Percentiles rank a stretch among this genome's conserved stretches.
These are phyloP conservation scores for Sungouiella thailandica DNA, from an alignment of 805 yeast genomes.

Conservation along the genomic window DNA sequence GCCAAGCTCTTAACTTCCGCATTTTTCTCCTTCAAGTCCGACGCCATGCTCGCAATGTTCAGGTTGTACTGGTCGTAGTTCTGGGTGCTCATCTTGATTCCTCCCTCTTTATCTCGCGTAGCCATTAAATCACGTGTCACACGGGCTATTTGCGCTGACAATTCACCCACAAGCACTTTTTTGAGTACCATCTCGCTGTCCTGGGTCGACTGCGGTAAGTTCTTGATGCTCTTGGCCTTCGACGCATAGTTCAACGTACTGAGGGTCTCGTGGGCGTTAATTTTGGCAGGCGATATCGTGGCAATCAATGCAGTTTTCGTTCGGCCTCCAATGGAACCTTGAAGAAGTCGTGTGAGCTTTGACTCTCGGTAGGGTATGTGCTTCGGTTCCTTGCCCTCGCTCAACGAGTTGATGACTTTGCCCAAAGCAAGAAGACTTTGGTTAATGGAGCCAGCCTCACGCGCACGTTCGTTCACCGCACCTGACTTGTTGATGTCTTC, in stretches of 20 bases:
- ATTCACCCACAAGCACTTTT: slow-evolving; percentile 49
- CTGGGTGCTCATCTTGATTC: slow-evolving; percentile 56
- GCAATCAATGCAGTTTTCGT: slow-evolving; percentile 86
- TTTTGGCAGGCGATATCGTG: slow-evolving; percentile 77
- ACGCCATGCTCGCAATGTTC: slow-evolving; percentile 7
- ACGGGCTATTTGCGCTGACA: slow-evolving; percentile 49
- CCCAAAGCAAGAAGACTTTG: slow-evolving; percentile 86
- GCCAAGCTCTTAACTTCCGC: slow-evolving; percentile 4
- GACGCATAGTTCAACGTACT: slow-evolving; percentile 86
- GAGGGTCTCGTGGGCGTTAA: slow-evolving; percentile 73
- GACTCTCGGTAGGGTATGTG: slow-evolving; percentile 88
- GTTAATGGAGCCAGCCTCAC: slow-evolving; percentile 91
- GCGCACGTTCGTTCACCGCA: slow-evolving; percentile 77
- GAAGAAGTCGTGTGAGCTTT: slow-evolving; percentile 66
- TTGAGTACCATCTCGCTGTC: slow-evolving; percentile 41
- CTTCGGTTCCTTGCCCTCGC: slow-evolving; percentile 26
- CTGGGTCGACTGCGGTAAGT: slow-evolving; percentile 47
- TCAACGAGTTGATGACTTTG: slow-evolving; percentile 66
- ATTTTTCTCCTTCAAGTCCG: slow-evolving; percentile 8
- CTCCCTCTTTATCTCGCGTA: slow-evolving; percentile 53
- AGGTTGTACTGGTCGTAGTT: slow-evolving; percentile 36
- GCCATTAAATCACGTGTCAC: slow-evolving; percentile 59
- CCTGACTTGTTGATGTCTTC: slow-evolving; percentile 88
- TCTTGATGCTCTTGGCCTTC: slow-evolving; percentile 77
- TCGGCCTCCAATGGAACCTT: slow-evolving; percentile 81